Percentiles rank a stretch among this genome's conserved stretches.
These are phyloP conservation scores for Massariosphaeria phaeospora DNA, from an alignment of 495 filamentous ascomycete genomes.

Conservation along the genomic window DNA sequence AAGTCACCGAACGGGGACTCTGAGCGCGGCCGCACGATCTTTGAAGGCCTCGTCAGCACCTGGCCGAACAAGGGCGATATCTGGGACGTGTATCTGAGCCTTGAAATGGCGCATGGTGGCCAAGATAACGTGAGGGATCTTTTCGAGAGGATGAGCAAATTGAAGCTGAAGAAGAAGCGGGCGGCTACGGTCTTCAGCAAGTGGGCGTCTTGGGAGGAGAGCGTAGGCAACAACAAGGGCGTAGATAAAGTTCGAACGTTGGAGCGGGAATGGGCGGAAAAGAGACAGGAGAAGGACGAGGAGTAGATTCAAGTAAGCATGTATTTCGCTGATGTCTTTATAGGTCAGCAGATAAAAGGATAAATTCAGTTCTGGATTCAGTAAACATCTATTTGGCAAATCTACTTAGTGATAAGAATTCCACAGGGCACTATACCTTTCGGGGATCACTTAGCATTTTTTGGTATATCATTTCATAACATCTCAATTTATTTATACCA, in stretches of 20 bases:
- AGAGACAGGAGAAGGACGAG: constrained; percentile 16
- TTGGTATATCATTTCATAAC: too few species aligned
- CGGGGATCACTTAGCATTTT: too few species aligned
- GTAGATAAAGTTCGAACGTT: constrained; percentile 33
- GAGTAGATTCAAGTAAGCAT: too few species aligned
- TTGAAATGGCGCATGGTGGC: constrained; percentile 67
- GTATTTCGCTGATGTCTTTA: too few species aligned
- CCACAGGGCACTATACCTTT: too few species aligned
- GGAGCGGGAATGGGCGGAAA: constrained; percentile 36
- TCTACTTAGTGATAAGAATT: too few species aligned
- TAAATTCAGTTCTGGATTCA: too few species aligned
- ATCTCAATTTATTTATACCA: too few species aligned
- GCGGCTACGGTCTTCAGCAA: constrained; percentile 38
- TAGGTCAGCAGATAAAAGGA: too few species aligned
- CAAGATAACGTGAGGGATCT: constrained; percentile 64
- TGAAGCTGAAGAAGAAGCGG: constrained; percentile 49
- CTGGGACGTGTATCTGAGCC: constrained; percentile 85
- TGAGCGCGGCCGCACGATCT: constrained; percentile 89
- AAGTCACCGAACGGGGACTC: constrained; percentile 73
- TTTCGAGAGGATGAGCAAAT: constrained; percentile 71
- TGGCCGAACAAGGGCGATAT: constrained; percentile 86
- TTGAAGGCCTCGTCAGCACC: constrained; percentile 76
- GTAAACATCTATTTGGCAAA: too few species aligned
- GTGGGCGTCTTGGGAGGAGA: constrained; percentile 42
- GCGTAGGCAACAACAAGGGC: constrained; percentile 34